Evolutionary conservation across 441 rosid species (phyloP).

Genomic region (Brassica hybrid): DNA sequence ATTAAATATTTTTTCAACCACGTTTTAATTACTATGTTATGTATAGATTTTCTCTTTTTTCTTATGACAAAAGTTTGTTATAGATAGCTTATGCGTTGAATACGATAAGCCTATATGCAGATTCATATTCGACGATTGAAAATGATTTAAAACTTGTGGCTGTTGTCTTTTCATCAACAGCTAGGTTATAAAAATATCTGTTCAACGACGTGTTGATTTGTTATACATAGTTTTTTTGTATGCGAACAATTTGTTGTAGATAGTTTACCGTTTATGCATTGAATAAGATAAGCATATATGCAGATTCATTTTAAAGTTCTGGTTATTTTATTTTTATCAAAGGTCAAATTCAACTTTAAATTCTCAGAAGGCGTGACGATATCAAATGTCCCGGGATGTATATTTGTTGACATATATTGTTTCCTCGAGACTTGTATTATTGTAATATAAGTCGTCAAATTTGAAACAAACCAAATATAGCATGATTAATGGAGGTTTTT

Average conservation of each 20-base stretch:
- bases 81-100: conserved; percentile 19
- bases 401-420: not conserved
- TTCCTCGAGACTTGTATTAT: not conserved
- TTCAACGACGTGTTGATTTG: not conserved
- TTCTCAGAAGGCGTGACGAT: not conserved
- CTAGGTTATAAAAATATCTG: not conserved
- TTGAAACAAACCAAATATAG: not conserved
- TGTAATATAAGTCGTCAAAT: conserved; percentile 7
- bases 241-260: conserved; percentile 1
- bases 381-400: not conserved
- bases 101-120: conserved; percentile 11
- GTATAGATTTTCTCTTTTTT: not conserved
- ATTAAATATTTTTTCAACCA: not conserved
- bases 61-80: not conserved
- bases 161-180: not conserved
- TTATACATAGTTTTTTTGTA: not conserved
- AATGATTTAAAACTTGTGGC: not conserved
- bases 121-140: not conserved
- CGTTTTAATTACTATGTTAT: not conserved
- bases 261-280: not conserved
- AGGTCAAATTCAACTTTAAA: not conserved
- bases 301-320: not conserved
- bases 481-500: too few species aligned
- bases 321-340: not conserved
- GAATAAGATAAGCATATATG: not conserved